Evolutionary conservation across 768 basidiomycete genomes (phyloP).

Genomic region (Mycena indigotica): DNA sequence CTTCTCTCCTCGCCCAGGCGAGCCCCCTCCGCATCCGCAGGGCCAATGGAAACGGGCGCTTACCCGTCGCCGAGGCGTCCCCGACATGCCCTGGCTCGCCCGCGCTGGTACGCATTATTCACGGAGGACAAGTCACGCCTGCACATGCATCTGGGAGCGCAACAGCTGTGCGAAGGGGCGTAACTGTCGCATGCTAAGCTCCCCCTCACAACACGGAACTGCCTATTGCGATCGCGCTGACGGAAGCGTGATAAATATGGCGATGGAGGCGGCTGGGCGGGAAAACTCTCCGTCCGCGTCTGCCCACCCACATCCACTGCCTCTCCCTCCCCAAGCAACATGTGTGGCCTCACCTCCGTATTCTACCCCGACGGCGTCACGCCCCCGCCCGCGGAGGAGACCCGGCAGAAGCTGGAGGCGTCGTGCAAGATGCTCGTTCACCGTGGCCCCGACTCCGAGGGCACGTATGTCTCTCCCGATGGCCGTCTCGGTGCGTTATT

Average conservation of each 20-base stretch:
- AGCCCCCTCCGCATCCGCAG: too few relatives aligned
- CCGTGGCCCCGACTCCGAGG: slow-evolving; percentile 20
- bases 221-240: not conserved
- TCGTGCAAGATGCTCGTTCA: slow-evolving; percentile 13
- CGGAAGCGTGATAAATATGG: not conserved
- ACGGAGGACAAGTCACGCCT: too few relatives aligned
- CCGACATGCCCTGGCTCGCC: too few relatives aligned
- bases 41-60: too few relatives aligned
- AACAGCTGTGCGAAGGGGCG: not conserved
- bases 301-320: too few relatives aligned
- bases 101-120: too few relatives aligned
- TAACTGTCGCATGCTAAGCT: not conserved
- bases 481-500: slow-evolving; percentile 13
- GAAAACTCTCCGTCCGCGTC: too few relatives aligned
- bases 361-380: not conserved
- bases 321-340: too few relatives aligned
- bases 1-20: too few relatives aligned
- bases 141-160: too few relatives aligned
- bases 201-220: not conserved
- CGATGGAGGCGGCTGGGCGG: too few relatives aligned
- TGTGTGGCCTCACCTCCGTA: not conserved
- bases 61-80: too few relatives aligned
- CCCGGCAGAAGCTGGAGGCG: not conserved
- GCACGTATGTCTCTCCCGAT: slow-evolving; percentile 17
- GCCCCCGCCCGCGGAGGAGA: not conserved